These are phyloP conservation scores for Brassica hybrid DNA, from an alignment of 441 rosid species.

Conservation along the genomic window DNA sequence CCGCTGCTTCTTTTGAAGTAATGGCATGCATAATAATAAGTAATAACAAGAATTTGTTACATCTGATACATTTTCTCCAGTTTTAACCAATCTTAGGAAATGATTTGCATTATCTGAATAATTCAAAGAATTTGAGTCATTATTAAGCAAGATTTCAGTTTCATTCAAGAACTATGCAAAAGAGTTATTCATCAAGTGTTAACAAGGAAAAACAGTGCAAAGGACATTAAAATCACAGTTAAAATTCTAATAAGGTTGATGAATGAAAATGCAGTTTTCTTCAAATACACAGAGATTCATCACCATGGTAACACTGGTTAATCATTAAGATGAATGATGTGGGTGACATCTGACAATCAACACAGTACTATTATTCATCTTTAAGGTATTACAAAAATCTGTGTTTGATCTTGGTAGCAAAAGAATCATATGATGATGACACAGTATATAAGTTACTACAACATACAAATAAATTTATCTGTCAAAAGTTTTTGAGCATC, in stretches of 20 bases:
- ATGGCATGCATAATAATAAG: too few relatives aligned
- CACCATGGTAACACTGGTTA: background rate
- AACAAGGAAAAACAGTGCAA: background rate
- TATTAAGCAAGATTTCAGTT: background rate
- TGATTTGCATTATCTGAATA: too few relatives aligned
- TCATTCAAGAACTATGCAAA: background rate
- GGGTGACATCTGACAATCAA: constrained; percentile 24
- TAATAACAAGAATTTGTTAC: too few relatives aligned
- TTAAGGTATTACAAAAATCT: constrained; percentile 31
- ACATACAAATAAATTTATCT: constrained; percentile 22
- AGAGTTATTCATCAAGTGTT: background rate
- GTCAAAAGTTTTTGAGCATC: constrained; percentile 88
- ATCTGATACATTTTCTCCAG: too few relatives aligned
- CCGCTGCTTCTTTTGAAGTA: too few relatives aligned
- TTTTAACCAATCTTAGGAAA: too few relatives aligned
- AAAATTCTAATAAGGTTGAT: too few relatives aligned
- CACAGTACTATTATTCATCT: constrained; percentile 22
- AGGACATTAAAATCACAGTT: background rate
- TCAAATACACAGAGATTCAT: background rate
- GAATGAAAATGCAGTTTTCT: background rate
- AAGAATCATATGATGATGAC: constrained; percentile 28
- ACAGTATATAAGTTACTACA: constrained; percentile 14
- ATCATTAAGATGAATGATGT: constrained; percentile 9
- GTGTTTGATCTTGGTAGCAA: constrained; percentile 24
- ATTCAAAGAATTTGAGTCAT: background rate